Base-by-base conservation (phyloP, 768 basidiomycete species). In the Panaeolus cyanescens region DNA sequence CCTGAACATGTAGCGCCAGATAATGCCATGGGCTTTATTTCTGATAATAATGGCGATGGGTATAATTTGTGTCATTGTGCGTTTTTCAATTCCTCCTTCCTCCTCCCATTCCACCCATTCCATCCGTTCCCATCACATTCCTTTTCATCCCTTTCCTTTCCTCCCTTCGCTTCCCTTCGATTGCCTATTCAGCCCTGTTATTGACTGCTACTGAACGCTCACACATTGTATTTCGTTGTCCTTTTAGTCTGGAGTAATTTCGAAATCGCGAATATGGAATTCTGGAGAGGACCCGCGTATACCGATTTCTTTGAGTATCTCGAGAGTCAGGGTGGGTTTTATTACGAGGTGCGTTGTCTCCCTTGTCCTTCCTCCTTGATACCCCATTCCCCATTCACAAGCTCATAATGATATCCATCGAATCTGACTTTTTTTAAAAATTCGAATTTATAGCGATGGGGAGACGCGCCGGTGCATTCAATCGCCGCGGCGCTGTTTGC, bases 401-500 rank as follows among this genome's bases (percentile, higher is more conserved):
- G 20, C 17, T 67, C n/a, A 13, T 37, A 20, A 7, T 6, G 22
- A 36, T 32, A 9, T 6, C 15, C 36, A 19, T 19, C 30, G 4
- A 3, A 22, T 28, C n/a, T 28, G 25, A 8, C 10, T 40, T 25
- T 39, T 50, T n/a, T 39, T 15, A 12, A 5, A 28, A 59, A 25
- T 22, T 54, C 79, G 15, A 17, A n/a, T 54, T 5, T 56, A 30
- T 62, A 90, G 83, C 83, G 90, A 9, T 91, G 90, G 91, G 93
- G 93, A 10, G 93, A 94, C 69, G 93, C 93, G 0, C 92, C 92
- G 0, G 89, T 95, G 0, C 93, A 95, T 68, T 89, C 87, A 33
- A 91, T 95, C 58, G 93, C 85, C 3, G 92, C 88, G 1, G 84
- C 91, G 0, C 74, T 95, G 25, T 90, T 95, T 67, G 82, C 86